Conservation (phyloP, 73 alveolate species). For the Paraurostyla sp. region DNA sequence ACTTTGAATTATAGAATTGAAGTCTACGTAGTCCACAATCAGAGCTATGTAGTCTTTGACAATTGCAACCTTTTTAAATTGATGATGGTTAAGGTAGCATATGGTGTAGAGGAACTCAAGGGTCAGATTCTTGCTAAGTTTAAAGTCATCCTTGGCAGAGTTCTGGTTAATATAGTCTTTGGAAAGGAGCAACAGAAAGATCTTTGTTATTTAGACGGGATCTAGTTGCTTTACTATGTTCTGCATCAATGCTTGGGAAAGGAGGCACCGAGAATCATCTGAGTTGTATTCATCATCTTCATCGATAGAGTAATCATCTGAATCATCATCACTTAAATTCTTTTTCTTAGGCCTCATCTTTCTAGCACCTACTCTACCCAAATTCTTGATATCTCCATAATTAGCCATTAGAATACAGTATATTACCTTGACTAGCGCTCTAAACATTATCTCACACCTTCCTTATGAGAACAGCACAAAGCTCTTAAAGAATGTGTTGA, state of each 20-base stretch:
- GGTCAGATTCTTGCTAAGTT: slow-evolving; percentile 5
- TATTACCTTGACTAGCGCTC: not conserved
- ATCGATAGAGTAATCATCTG: slow-evolving; percentile 23
- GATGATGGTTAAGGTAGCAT: not conserved
- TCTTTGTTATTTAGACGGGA: slow-evolving; percentile 26
- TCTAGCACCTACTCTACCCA: not conserved
- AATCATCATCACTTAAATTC: slow-evolving; percentile 4
- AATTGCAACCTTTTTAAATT: slow-evolving; percentile 38
- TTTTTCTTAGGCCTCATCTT: not conserved
- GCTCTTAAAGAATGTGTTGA: slow-evolving; percentile 45
- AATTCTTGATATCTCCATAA: not conserved
- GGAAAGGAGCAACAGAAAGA: slow-evolving; percentile 38
- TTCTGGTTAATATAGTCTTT: slow-evolving; percentile 42
- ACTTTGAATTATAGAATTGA: too few species aligned
- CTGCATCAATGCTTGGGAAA: slow-evolving; percentile 22
- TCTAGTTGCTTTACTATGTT: slow-evolving; percentile 14
- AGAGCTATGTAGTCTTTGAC: slow-evolving; percentile 15
- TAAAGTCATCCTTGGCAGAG: slow-evolving; percentile 55
- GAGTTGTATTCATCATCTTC: slow-evolving; percentile 11
- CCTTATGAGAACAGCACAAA: slow-evolving; percentile 25
- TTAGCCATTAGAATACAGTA: slow-evolving; percentile 1
- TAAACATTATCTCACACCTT: slow-evolving; percentile 55
- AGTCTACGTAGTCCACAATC: slow-evolving; percentile 25
- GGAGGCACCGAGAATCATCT: slow-evolving; percentile 49
- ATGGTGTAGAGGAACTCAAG: slow-evolving; percentile 1